phyloP scores from a whole-genome alignment of 331 rosid genomes.

The Malus hybrid region DNA sequence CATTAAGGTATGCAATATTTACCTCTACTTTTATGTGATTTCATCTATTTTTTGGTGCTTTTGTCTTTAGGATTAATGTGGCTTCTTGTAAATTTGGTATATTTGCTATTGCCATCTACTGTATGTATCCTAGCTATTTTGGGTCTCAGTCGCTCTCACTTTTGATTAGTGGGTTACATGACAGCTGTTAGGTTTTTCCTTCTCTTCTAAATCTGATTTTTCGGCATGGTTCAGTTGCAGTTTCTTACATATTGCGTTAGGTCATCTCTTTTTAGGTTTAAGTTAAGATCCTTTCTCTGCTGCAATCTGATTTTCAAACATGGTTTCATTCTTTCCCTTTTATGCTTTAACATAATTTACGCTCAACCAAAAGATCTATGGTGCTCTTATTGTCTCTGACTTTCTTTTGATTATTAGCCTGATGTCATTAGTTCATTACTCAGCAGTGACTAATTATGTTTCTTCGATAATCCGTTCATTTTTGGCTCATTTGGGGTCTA shows the following conservation, averaged over 20 bases:
- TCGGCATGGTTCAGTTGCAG: background rate
- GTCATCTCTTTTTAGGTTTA: background rate
- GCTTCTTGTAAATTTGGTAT: background rate
- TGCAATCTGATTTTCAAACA: background rate
- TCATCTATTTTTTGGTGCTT: background rate
- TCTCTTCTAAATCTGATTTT: background rate
- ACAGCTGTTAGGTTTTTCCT: background rate
- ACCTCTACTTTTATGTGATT: background rate
- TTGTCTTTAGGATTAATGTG: background rate
- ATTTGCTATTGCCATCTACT: background rate
- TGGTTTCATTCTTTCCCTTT: background rate
- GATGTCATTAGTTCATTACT: background rate
- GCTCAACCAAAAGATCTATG: background rate
- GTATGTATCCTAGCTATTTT: background rate
- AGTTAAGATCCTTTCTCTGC: background rate
- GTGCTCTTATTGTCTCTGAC: background rate
- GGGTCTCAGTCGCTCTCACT: background rate
- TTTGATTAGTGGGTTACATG: background rate
- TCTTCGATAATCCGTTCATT: background rate
- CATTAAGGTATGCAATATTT: constrained; percentile 52
- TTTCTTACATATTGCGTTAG: background rate
- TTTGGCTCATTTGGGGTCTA: background rate
- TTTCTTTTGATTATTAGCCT: background rate
- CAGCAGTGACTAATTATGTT: background rate
- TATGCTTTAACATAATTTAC: background rate